Base-by-base conservation (phyloP, 768 basidiomycete genomes). In the Termitomyces sp. region DNA sequence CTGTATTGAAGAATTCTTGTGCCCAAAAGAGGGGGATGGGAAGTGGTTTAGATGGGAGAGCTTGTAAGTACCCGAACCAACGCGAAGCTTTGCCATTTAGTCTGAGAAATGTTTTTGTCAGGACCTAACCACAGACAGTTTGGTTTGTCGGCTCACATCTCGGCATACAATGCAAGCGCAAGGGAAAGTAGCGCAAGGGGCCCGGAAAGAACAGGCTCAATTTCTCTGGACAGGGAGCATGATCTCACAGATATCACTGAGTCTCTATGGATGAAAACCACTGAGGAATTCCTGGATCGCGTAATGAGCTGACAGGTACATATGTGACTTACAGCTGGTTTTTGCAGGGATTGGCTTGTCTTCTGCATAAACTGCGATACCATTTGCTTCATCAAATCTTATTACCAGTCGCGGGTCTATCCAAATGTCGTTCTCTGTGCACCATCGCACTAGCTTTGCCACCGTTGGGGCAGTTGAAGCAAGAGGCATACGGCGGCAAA, bases 51-150 rank as follows among this genome's bases (percentile, higher is more conserved):
- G 65, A 58, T n/a, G 87, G 84, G 6, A 91, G 73, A 12, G 84
- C 83, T 62, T 86, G 81, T 5, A 91, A 66, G 70, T 90, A 91
- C 46, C 79, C 81, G 62, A 69, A 75, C 86, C 87, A 91, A 44
- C 73, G 73, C 9, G 88, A 90, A 26, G 55, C 53, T 47, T 66
- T 45, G 36, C 80, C 81, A 54, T 68, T 72, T 49, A 84, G 65
- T 56, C 87, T 89, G 60, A 50, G 54, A 46, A 3, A 51, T n/a
- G n/a, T 49, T 49, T 41, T 51, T 16, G 12, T 54, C 29, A 48
- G 63, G 58, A 48, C 42, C n/a, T 33, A 20, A 55, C 44, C 46
- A 54, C 18, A 29, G 8, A 10, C 44, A 13, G 29, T 28, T 53
- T 52, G 41, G 62, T 65, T 57, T 63, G 55, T 7, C 36, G 12